These are phyloP conservation scores for Parathielavia appendiculata DNA, from an alignment of 495 filamentous ascomycete species.

Conservation along the genomic window DNA sequence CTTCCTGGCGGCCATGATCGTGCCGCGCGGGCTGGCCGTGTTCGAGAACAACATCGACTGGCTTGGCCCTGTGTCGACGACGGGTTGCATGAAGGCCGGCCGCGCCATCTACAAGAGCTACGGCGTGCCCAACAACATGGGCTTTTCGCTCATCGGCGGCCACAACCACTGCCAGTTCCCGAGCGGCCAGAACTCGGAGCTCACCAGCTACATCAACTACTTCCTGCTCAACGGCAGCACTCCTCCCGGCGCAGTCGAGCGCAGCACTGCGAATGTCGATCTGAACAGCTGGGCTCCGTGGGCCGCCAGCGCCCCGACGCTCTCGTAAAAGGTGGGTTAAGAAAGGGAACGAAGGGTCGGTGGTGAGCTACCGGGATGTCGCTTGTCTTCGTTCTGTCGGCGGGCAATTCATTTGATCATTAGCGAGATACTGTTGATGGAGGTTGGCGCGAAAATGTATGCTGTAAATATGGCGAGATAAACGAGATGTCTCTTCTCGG, in stretches of 20 bases:
- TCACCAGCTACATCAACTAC: conserved; percentile 49
- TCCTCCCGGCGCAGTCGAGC: conserved; percentile 37
- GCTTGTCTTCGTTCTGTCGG: background rate
- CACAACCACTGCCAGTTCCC: conserved; percentile 56
- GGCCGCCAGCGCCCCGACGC: conserved; percentile 31
- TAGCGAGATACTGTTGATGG: background rate
- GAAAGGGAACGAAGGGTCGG: background rate
- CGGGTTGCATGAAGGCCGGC: conserved; percentile 52
- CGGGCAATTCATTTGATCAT: background rate
- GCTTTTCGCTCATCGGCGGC: conserved; percentile 49
- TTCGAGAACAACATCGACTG: conserved; percentile 55
- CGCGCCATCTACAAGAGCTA: conserved; percentile 48
- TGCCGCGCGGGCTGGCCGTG: conserved; percentile 44
- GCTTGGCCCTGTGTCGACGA: conserved; percentile 48
- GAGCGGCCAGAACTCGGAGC: conserved; percentile 38
- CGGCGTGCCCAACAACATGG: conserved; percentile 48
- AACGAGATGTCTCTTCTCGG: background rate
- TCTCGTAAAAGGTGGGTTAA: conserved; percentile 27
- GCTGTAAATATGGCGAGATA: conserved; percentile 10
- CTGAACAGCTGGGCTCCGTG: conserved; percentile 41
- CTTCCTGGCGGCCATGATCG: conserved; percentile 44
- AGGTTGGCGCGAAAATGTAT: background rate
- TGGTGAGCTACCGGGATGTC: background rate
- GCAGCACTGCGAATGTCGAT: conserved; percentile 34
- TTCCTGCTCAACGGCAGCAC: conserved; percentile 33